Conservation (phyloP, 331 rosid genomes). For the Malus hybrid region DNA sequence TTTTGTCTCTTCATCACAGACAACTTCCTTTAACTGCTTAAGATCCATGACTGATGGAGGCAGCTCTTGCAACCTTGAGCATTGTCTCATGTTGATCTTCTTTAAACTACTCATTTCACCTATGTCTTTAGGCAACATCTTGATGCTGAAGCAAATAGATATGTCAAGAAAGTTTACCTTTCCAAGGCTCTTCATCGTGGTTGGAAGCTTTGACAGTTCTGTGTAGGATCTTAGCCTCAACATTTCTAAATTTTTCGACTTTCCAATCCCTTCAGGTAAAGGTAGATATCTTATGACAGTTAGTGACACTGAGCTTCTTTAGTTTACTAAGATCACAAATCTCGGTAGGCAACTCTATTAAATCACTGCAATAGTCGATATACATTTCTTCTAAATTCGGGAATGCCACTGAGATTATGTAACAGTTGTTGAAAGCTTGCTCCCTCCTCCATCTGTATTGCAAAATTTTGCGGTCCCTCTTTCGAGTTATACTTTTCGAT, state of each 20-base stretch:
- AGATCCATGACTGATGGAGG: conserved; percentile 34
- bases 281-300: not conserved
- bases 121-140: not conserved
- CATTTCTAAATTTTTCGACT: conserved; percentile 4
- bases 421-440: not conserved
- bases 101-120: conserved; percentile 11
- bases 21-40: not conserved
- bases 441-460: no score
- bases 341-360: not conserved
- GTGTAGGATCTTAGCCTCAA: conserved; percentile 25
- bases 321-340: not conserved
- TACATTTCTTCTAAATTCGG: conserved; percentile 12
- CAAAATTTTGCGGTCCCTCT: not conserved
- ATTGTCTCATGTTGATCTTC: conserved; percentile 18
- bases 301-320: conserved; percentile 6
- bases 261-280: conserved; percentile 24
- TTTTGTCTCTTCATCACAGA: not conserved
- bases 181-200: conserved; percentile 1
- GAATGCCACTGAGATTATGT: not conserved
- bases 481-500: not conserved
- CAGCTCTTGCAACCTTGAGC: conserved; percentile 16
- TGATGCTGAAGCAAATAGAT: conserved; percentile 20
- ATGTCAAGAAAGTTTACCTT: conserved; percentile 16
- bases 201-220: conserved; percentile 14
- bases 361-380: conserved; percentile 10